phyloP scores from a whole-genome alignment of 2,329 filamentous ascomycete genomes.

The Bimuria novae-zelandiae region DNA sequence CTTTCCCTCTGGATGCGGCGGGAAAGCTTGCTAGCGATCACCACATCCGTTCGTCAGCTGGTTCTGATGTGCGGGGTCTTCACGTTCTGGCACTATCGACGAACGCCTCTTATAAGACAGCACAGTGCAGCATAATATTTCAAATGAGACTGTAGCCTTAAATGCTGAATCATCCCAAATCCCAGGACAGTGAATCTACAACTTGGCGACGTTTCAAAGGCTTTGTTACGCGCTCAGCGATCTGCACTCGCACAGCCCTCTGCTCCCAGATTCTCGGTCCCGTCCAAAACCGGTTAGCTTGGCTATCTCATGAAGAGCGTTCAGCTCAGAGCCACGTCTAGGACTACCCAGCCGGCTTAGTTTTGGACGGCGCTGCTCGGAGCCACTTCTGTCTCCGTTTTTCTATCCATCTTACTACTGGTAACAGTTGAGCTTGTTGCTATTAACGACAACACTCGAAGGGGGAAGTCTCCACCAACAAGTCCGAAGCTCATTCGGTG shows the following conservation, averaged over 20 bases:
- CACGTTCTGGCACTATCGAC: neutral
- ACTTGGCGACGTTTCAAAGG: neutral
- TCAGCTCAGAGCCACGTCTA: constrained; percentile 6
- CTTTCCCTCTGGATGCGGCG: constrained; percentile 8
- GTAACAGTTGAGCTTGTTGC: neutral
- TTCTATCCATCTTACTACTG: neutral
- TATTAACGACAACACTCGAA: neutral
- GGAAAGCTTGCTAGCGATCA: constrained; percentile 11
- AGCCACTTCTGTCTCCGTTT: constrained; percentile 1
- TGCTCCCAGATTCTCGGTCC: neutral
- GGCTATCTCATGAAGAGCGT: neutral
- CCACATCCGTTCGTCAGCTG: neutral
- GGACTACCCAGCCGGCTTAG: neutral
- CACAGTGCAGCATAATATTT: neutral
- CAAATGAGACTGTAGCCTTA: too few species aligned
- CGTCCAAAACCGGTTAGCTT: neutral
- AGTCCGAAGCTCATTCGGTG: neutral
- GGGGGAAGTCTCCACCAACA: constrained; percentile 4
- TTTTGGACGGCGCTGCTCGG: neutral
- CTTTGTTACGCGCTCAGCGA: neutral
- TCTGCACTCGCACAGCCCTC: neutral
- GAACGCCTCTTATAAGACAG: neutral
- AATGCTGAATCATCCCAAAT: neutral
- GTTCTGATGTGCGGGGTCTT: constrained; percentile 7
- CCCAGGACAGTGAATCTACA: neutral